phyloP scores from a whole-genome alignment of 768 basidiomycete genomes.

The Lactarius evosmus region DNA sequence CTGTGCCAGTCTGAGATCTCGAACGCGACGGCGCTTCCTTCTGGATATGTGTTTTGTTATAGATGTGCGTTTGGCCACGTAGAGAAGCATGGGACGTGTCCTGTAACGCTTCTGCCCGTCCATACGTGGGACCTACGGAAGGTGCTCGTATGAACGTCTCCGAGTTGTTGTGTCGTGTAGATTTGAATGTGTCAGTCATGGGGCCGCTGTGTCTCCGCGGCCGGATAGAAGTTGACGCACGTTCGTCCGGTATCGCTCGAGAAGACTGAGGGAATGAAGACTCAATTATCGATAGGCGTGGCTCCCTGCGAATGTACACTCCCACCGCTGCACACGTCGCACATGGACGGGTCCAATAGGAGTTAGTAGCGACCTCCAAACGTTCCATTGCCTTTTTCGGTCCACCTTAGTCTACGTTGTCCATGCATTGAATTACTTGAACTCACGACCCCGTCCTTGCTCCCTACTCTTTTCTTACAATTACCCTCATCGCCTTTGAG shows the following conservation, averaged over 20 bases:
- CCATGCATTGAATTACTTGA: conserved; percentile 5
- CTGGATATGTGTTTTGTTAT: conserved; percentile 95
- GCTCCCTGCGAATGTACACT: conserved; percentile 13
- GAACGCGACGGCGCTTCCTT: conserved; percentile 88
- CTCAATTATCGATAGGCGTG: conserved; percentile 22
- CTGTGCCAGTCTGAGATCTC: conserved; percentile 68
- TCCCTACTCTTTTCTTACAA: conserved; percentile 1
- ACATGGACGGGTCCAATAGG: conserved; percentile 10
- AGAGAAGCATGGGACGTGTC: conserved; percentile 74
- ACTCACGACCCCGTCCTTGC: conserved; percentile 4
- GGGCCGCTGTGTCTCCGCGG: conserved; percentile 16
- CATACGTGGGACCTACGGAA: conserved; percentile 83
- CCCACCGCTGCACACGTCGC: neutral
- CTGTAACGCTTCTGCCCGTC: conserved; percentile 77
- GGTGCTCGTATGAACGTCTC: conserved; percentile 56
- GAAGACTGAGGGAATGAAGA: neutral
- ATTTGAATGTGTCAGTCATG: conserved; percentile 17
- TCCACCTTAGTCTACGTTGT: neutral
- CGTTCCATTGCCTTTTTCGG: conserved; percentile 12
- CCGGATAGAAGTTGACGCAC: conserved; percentile 38
- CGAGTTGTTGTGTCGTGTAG: conserved; percentile 14
- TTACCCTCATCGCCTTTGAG: conserved; percentile 13
- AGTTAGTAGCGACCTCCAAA: conserved; percentile 1
- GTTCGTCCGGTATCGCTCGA: conserved; percentile 39
- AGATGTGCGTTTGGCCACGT: conserved; percentile 85